Base-by-base conservation (phyloP, 2,329 filamentous ascomycete genomes). In the Colletotrichum euphorbiae region DNA sequence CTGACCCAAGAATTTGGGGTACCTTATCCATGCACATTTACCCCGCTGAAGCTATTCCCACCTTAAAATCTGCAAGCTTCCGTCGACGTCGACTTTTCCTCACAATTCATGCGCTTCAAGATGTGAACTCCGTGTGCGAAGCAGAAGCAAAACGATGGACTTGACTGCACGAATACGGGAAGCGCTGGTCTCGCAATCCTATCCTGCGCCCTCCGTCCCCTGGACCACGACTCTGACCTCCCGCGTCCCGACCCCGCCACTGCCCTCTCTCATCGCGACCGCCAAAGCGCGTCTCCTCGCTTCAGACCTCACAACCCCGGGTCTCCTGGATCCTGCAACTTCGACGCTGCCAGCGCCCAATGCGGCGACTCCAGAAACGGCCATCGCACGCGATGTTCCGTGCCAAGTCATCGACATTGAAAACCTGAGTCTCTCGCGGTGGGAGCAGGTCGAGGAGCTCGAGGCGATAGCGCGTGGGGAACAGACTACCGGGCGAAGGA, bases 351-450 rank as follows among this genome's bases (percentile, higher is more conserved):
- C 51, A 11, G 33, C 15, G 17, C 33, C 82, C 54, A 82, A 87
- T 71, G 82, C 86, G 0, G 79, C 81, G 3, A 77, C 85, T 9
- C 83, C 86, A 70, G 88, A 93, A 67, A 78, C 81, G 4, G 80
- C 79, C 0, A 81, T 98, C 0, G 69, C 81, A 0, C 84, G 84
- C 1, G 87, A 93, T 36, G 83, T 95, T 1, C 83, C 91, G 3
- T 90, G 96, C 1, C 96, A 98, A 78, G 87, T 98, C 1, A 81
- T 97, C 1, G 94, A 97, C 73, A 84, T 98, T 7, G 91, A 97
- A 75, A 94, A 98, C 75, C 85, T 98, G 19, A 87, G 90, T 2
- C 85, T 87, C 59, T 93, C 91, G 73, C 87, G 91, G 58, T 97
- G 94, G 93, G 91, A 93, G 71, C 93, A 98, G 78, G 87, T 97